phyloP scores from a whole-genome alignment of 257 asterid genomes.

The Catharanthus roseus region DNA sequence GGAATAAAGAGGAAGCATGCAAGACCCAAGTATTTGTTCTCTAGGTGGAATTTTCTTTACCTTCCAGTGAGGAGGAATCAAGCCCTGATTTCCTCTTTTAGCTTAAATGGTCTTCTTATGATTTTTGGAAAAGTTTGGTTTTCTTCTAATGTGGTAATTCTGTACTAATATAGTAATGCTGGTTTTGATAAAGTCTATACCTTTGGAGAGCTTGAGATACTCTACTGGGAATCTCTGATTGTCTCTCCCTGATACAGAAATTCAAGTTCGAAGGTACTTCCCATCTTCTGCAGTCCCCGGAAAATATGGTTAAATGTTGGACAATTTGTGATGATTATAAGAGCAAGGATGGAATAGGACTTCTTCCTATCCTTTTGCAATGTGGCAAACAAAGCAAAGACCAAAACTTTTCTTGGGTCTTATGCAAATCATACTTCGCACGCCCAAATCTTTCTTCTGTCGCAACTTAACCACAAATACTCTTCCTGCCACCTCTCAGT shows the following conservation, averaged over 20 bases:
- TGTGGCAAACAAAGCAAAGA: conserved; percentile 1
- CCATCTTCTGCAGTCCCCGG: background rate
- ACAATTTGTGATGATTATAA: background rate
- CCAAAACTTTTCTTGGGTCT: background rate
- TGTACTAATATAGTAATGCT: background rate
- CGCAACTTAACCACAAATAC: conserved; percentile 15
- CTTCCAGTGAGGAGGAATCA: background rate
- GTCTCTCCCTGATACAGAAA: background rate
- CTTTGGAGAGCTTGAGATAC: background rate
- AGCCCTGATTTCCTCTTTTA: too few relatives aligned
- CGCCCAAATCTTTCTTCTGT: background rate
- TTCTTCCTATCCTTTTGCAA: background rate
- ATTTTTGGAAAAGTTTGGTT: background rate
- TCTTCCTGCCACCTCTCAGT: conserved; percentile 11
- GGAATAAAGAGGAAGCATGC: background rate
- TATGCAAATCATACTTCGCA: background rate
- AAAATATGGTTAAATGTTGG: background rate
- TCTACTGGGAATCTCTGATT: background rate
- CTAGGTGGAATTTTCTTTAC: background rate
- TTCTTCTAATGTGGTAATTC: background rate
- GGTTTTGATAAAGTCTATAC: background rate
- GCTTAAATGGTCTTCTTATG: background rate
- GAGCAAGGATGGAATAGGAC: background rate
- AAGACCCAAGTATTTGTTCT: background rate
- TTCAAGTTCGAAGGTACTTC: too few relatives aligned